phyloP scores from a whole-genome alignment of 2,329 filamentous ascomycete genomes.

The Calonectria henricotiae region DNA sequence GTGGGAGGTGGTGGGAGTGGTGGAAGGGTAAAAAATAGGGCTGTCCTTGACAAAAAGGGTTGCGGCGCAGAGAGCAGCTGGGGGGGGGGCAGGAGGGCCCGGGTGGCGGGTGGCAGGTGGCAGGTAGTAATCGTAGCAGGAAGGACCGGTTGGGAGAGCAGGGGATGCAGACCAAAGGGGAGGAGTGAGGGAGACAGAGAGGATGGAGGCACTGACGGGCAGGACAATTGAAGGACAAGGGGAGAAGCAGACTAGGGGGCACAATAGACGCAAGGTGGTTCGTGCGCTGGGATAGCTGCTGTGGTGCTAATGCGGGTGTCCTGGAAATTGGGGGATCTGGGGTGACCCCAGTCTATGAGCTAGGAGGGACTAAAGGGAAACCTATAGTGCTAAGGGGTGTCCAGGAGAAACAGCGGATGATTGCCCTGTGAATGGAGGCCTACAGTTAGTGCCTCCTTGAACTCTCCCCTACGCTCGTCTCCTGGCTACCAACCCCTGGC shows the following conservation, averaged over 20 bases:
- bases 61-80: constrained; percentile 47
- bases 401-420: constrained; percentile 26
- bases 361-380: constrained; percentile 43
- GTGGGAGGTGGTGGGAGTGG: constrained; percentile 35
- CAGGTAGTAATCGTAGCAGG: constrained; percentile 39
- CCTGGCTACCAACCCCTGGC: neutral
- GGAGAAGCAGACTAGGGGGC: constrained; percentile 26
- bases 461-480: neutral
- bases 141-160: constrained; percentile 41
- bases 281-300: constrained; percentile 44
- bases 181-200: constrained; percentile 34
- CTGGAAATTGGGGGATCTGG: constrained; percentile 52
- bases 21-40: constrained; percentile 42
- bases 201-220: constrained; percentile 34
- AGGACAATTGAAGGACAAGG: constrained; percentile 29
- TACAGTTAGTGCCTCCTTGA: constrained; percentile 25
- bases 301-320: constrained; percentile 49
- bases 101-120: constrained; percentile 44
- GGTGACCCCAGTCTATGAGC: constrained; percentile 39
- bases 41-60: constrained; percentile 50
- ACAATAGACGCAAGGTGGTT: constrained; percentile 42
- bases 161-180: constrained; percentile 50
- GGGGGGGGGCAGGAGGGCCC: constrained; percentile 41
- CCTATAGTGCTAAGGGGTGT: constrained; percentile 34
- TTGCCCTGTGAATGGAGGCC: constrained; percentile 14